phyloP scores from a whole-genome alignment of 495 filamentous ascomycete species.

The Staphylotrichum tortipilum region DNA sequence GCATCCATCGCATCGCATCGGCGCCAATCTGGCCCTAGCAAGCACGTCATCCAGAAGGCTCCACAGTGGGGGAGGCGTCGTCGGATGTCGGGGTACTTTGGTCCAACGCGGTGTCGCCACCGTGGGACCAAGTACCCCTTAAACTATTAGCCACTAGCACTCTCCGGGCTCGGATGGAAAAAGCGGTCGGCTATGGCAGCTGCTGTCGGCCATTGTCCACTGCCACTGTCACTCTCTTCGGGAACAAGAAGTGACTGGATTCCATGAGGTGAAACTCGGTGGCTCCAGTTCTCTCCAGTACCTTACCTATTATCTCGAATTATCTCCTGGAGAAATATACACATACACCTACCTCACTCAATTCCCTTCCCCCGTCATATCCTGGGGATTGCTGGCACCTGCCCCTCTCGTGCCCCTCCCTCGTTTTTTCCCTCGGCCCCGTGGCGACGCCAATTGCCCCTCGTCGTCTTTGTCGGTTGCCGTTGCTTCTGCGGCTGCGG shows the following conservation, averaged over 20 bases:
- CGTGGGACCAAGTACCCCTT: slow-evolving; percentile 9
- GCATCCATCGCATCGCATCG: no score
- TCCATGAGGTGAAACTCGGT: no score
- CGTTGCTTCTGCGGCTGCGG: no score
- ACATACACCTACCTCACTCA: not conserved
- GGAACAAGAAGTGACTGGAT: not conserved
- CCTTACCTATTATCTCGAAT: no score
- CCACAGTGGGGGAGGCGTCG: slow-evolving; percentile 5
- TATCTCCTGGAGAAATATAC: no score
- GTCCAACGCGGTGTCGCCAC: not conserved
- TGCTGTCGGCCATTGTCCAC: no score
- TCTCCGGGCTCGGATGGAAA: slow-evolving; percentile 23
- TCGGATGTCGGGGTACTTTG: slow-evolving; percentile 11
- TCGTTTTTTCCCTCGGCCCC: not conserved
- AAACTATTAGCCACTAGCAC: not conserved
- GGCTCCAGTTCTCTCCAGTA: no score
- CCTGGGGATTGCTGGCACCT: not conserved
- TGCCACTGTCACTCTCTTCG: no score
- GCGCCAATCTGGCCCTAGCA: not conserved
- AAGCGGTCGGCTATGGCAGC: slow-evolving; percentile 25
- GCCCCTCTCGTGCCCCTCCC: no score
- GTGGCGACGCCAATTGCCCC: slow-evolving; percentile 5
- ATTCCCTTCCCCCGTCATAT: not conserved
- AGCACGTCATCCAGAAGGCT: slow-evolving; percentile 18
- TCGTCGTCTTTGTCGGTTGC: not conserved